A percentile compares a stretch with the other conserved stretches of the same genome.
These are phyloP conservation scores for Aspergillus ostianus DNA, from an alignment of 495 filamentous ascomycete species.

Conservation along the genomic window DNA sequence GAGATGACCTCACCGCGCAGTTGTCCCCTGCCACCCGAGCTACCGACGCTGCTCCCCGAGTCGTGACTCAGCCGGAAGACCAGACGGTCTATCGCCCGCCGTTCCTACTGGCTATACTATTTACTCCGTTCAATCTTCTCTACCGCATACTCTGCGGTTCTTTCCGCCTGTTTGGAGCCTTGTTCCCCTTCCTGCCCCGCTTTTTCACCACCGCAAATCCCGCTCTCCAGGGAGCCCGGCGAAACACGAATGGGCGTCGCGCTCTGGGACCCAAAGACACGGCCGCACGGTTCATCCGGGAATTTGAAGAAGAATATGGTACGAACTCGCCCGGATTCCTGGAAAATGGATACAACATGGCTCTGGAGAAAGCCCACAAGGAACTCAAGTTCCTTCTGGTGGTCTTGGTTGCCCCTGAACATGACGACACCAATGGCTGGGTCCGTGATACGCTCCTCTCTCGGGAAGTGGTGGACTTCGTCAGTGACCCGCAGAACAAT, in stretches of 20 bases:
- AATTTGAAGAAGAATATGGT: constrained; percentile 93
- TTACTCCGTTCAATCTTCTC: constrained; percentile 77
- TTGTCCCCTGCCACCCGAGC: constrained; percentile 30
- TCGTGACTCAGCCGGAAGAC: constrained; percentile 69
- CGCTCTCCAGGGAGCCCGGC: constrained; percentile 48
- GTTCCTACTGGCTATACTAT: constrained; percentile 70
- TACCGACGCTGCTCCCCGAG: constrained; percentile 65
- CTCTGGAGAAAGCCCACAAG: constrained; percentile 80
- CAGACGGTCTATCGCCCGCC: constrained; percentile 65
- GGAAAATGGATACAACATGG: constrained; percentile 86
- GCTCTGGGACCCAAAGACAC: constrained; percentile 80
- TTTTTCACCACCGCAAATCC: constrained; percentile 55
- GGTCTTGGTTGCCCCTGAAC: constrained; percentile 82
- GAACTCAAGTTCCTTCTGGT: constrained; percentile 90
- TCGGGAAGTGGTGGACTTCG: constrained; percentile 66
- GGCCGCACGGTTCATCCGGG: constrained; percentile 79
- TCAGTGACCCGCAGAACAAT: constrained; percentile 69
- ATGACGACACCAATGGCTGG: constrained; percentile 87
- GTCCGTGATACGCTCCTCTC: constrained; percentile 77
- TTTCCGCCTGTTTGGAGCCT: constrained; percentile 62
- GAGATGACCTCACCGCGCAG: constrained; percentile 61
- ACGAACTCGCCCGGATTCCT: constrained; percentile 65
- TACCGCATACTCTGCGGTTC: constrained; percentile 64
- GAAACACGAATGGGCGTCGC: constrained; percentile 66
- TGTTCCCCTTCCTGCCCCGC: constrained; percentile 84